These are phyloP conservation scores for Hanseniaspora vineae DNA, from an alignment of 805 yeast genomes.

Conservation along the genomic window DNA sequence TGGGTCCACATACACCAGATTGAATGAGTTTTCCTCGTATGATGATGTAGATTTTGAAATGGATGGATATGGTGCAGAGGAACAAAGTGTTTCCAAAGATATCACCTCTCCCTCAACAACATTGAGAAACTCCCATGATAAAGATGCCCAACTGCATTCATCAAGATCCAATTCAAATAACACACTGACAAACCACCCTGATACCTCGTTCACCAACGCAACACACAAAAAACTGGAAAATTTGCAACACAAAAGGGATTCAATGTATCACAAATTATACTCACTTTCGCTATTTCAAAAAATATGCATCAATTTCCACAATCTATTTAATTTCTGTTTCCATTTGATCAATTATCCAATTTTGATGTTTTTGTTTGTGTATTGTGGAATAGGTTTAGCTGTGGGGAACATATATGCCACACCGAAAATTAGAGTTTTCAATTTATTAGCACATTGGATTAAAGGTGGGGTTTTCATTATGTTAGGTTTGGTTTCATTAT, in stretches of 20 bases:
- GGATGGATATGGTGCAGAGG: not conserved
- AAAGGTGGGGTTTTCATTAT: conserved; percentile 83
- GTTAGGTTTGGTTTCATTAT: conserved; percentile 67
- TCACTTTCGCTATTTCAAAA: conserved; percentile 16
- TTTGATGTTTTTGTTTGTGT: conserved; percentile 44
- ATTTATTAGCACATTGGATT: conserved; percentile 85
- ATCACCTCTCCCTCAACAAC: not conserved
- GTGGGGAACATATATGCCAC: conserved; percentile 60
- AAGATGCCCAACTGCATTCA: not conserved
- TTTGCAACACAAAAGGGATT: conserved; percentile 18
- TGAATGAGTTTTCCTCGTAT: too few relatives aligned
- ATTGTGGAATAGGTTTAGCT: conserved; percentile 42
- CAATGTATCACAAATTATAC: conserved; percentile 24
- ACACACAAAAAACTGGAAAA: too few relatives aligned
- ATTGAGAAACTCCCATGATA: not conserved
- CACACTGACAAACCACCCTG: not conserved
- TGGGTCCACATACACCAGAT: too few relatives aligned
- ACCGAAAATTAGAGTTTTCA: conserved; percentile 49
- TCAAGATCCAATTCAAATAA: not conserved
- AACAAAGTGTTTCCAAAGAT: not conserved
- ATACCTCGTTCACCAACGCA: not conserved
- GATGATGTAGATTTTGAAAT: not conserved
- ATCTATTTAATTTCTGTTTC: conserved; percentile 27
- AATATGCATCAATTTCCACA: conserved; percentile 13
- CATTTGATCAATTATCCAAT: conserved; percentile 49